A percentile compares a stretch with the other conserved stretches of the same genome.
Evolutionary conservation across 768 basidiomycete genomes (phyloP).

Genomic region (Boletus sensibilis): DNA sequence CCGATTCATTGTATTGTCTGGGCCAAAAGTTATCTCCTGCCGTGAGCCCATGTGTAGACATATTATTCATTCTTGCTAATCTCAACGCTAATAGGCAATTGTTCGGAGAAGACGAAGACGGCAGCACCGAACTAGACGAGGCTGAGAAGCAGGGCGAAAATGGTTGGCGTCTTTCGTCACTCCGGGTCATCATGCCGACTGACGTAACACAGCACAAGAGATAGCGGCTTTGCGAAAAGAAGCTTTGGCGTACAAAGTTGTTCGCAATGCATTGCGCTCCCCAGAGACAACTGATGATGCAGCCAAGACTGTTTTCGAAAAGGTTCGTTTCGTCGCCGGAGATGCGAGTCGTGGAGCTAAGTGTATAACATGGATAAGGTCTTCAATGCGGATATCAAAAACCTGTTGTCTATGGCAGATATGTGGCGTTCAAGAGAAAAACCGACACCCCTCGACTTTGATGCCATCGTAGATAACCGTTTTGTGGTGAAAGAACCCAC

Average conservation of each 20-base stretch:
- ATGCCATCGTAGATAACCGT: conserved; percentile 63
- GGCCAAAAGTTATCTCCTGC: conserved; percentile 95
- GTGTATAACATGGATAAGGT: conserved; percentile 49
- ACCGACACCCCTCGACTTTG: conserved; percentile 81
- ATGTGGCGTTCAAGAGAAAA: conserved; percentile 95
- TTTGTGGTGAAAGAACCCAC: conserved; percentile 46
- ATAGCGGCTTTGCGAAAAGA: conserved; percentile 89
- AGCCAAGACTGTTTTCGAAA: conserved; percentile 75
- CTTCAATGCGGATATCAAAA: conserved; percentile 83
- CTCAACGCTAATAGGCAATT: conserved; percentile 59
- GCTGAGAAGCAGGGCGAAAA: conserved; percentile 94
- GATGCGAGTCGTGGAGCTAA: not conserved
- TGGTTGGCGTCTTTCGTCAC: conserved; percentile 44
- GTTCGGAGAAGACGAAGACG: conserved; percentile 91
- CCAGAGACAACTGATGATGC: conserved; percentile 43
- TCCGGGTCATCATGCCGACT: not conserved
- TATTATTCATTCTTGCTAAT: not conserved
- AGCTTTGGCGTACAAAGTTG: conserved; percentile 81
- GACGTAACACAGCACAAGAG: conserved; percentile 64
- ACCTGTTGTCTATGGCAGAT: conserved; percentile 88
- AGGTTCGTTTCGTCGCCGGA: conserved; percentile 47
- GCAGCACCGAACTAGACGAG: conserved; percentile 79
- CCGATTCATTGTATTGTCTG: conserved; percentile 99
- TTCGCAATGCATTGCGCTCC: conserved; percentile 66
- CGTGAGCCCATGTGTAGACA: conserved; percentile 48